Evolutionary conservation across 2,329 filamentous ascomycete genomes (phyloP).

Genomic region (Elsinoe ampelina): DNA sequence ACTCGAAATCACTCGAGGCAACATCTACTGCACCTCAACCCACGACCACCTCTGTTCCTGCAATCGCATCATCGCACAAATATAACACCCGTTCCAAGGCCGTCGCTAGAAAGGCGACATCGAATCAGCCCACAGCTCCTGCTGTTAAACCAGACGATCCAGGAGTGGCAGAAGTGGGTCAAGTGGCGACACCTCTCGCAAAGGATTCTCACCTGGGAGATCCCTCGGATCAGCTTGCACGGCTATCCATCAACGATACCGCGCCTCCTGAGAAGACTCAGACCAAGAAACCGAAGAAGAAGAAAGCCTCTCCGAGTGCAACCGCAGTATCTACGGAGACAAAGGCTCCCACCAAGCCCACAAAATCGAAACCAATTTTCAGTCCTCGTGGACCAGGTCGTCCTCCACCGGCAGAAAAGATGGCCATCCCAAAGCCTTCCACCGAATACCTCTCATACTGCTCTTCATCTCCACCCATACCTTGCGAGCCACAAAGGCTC

Average conservation of each 20-base stretch:
- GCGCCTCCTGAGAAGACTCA: background rate
- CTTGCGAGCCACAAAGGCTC: conserved; percentile 34
- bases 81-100: background rate
- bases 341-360: background rate
- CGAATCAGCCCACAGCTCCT: background rate
- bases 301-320: background rate
- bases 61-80: background rate
- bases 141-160: too few relatives aligned
- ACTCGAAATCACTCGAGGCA: background rate
- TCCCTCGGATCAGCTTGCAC: background rate
- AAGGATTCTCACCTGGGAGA: background rate
- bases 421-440: background rate
- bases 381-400: background rate
- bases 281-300: background rate
- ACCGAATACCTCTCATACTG: background rate
- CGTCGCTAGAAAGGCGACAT: background rate
- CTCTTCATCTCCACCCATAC: background rate
- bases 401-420: background rate
- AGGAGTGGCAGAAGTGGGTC: too few relatives aligned
- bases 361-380: background rate
- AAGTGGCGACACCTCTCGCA: background rate
- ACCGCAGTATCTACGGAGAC: background rate
- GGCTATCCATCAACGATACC: background rate
- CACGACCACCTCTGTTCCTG: too few relatives aligned
- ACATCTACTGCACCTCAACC: too few relatives aligned